Percentiles rank a stretch among this genome's conserved stretches.
phyloP scores from a whole-genome alignment of 768 basidiomycete genomes.

The Mycena galopus region DNA sequence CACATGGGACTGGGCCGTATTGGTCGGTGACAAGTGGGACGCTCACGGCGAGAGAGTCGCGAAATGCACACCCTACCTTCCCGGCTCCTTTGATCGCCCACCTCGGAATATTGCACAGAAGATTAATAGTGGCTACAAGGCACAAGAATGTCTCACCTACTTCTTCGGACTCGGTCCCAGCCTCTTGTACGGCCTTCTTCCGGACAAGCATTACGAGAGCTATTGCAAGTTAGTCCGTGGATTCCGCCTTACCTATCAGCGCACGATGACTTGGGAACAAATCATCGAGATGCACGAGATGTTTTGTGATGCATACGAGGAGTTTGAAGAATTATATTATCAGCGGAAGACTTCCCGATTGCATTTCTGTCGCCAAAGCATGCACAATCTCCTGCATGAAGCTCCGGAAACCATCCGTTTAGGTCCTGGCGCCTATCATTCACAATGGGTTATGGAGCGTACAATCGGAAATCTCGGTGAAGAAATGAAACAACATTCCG shows the following conservation, averaged over 20 bases:
- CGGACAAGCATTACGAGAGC: constrained; percentile 32
- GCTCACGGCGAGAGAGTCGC: constrained; percentile 37
- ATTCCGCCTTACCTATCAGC: constrained; percentile 7
- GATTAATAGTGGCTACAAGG: constrained; percentile 44
- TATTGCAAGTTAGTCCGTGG: constrained; percentile 39
- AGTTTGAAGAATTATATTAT: constrained; percentile 20
- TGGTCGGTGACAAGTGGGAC: constrained; percentile 32
- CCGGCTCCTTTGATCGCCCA: constrained; percentile 35
- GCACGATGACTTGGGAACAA: neutral
- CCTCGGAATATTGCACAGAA: constrained; percentile 44
- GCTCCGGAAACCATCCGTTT: neutral
- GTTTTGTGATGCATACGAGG: constrained; percentile 1
- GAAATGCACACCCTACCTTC: constrained; percentile 11
- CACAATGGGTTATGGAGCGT: constrained; percentile 29
- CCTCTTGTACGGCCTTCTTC: constrained; percentile 35
- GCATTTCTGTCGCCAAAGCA: constrained; percentile 23
- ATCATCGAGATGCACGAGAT: neutral
- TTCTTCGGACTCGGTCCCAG: constrained; percentile 36
- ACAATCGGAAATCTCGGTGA: constrained; percentile 26
- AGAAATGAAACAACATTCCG: constrained; percentile 23
- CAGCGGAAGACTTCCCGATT: neutral
- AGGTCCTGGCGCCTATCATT: constrained; percentile 11
- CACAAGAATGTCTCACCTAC: constrained; percentile 41
- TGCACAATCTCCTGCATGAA: constrained; percentile 15
- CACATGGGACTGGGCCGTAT: constrained; percentile 49